Conservation (phyloP, 169 alveolate genomes). For the Plasmodium ovale region DNA sequence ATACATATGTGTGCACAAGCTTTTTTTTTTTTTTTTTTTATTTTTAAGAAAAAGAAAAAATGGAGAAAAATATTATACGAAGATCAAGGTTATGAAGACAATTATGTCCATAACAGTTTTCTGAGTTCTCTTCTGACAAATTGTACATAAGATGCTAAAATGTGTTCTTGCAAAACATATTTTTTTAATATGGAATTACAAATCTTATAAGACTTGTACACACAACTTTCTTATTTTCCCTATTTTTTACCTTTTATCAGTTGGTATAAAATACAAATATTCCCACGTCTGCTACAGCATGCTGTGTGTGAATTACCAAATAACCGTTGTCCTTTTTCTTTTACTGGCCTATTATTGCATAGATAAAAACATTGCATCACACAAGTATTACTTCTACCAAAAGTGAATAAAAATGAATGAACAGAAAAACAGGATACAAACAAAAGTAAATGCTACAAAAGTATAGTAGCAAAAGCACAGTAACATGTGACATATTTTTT, state of each 20-base stretch:
- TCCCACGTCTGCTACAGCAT: conserved; percentile 56
- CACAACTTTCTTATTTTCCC: background rate
- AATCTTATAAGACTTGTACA: background rate
- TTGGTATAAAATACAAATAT: conserved; percentile 54
- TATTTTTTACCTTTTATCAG: conserved; percentile 19
- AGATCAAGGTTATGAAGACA: conserved; percentile 65
- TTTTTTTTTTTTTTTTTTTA: conserved; percentile 22
- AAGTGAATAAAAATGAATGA: no score
- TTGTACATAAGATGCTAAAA: conserved; percentile 20
- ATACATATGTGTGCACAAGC: background rate
- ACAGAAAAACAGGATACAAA: background rate
- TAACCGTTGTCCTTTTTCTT: conserved; percentile 49
- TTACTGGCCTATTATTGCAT: conserved; percentile 53
- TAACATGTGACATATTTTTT: background rate
- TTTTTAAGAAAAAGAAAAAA: conserved; percentile 51
- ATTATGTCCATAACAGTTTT: conserved; percentile 69
- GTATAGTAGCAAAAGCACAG: no score
- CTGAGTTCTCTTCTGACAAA: conserved; percentile 63
- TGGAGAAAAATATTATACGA: conserved; percentile 75
- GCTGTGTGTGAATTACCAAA: conserved; percentile 66
- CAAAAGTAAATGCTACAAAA: background rate
- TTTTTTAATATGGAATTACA: background rate
- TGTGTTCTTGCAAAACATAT: no score
- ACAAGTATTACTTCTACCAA: conserved; percentile 31
- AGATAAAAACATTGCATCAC: conserved; percentile 31